Evolutionary conservation across 2,329 filamentous ascomycete genomes (phyloP).

Genomic region (Dothistroma pini): DNA sequence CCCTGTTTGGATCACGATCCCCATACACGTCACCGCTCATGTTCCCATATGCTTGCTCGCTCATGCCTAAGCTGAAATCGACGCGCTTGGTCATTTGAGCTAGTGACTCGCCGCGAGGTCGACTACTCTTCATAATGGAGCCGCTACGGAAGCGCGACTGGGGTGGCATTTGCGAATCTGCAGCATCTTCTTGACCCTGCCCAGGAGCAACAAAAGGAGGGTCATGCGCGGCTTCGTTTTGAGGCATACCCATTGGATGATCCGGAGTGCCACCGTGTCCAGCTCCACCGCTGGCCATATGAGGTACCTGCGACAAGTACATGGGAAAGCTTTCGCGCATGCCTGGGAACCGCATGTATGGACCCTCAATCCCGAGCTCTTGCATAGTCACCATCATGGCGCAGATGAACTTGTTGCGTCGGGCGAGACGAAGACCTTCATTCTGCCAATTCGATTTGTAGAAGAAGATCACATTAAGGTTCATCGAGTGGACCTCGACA

Average conservation of each 20-base stretch:
- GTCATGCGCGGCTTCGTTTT: conserved; percentile 34
- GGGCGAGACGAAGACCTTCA: conserved; percentile 80
- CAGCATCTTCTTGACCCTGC: conserved; percentile 17
- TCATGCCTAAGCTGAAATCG: conserved; percentile 68
- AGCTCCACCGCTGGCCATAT: conserved; percentile 41
- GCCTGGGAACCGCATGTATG: conserved; percentile 68
- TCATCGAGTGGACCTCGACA: conserved; percentile 78
- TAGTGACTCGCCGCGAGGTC: conserved; percentile 55
- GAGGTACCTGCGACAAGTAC: conserved; percentile 55
- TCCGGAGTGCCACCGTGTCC: conserved; percentile 45
- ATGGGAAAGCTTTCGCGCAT: conserved; percentile 64
- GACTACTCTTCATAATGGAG: conserved; percentile 51
- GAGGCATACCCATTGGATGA: conserved; percentile 40
- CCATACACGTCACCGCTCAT: conserved; percentile 64
- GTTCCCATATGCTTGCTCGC: conserved; percentile 53
- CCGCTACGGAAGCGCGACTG: conserved; percentile 37
- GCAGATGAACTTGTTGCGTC: conserved; percentile 91
- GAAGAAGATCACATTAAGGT: conserved; percentile 91
- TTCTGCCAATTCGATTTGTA: conserved; percentile 98
- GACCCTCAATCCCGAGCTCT: conserved; percentile 79
- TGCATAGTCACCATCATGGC: conserved; percentile 85
- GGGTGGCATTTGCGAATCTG: conserved; percentile 17
- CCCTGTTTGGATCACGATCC: conserved; percentile 45
- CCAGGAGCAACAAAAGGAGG: conserved; percentile 42
- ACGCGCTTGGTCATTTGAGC: conserved; percentile 59